Evolutionary conservation across 192 early-diverging fungal species (phyloP).

Genomic region (Piromyces sp.): DNA sequence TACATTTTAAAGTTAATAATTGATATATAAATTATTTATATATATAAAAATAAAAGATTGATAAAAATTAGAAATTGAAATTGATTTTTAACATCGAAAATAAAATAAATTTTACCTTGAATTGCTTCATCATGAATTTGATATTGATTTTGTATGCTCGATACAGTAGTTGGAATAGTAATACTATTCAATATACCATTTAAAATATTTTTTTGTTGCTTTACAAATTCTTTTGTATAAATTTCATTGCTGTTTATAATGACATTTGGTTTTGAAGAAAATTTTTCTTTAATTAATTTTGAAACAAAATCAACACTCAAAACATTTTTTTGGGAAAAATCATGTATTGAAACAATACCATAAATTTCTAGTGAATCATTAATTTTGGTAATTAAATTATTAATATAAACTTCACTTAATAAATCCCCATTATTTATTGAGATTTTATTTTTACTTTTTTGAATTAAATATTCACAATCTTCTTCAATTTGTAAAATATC

Average conservation of each 20-base stretch:
- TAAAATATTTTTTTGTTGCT: not conserved
- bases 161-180: not conserved
- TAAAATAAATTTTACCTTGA: not conserved
- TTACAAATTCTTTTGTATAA: not conserved
- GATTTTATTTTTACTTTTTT: not conserved
- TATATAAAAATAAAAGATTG: too few species aligned
- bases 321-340: not conserved
- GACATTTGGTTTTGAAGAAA: not conserved
- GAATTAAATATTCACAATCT: not conserved
- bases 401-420: not conserved
- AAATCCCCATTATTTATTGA: not conserved
- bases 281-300: not conserved
- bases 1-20: too few species aligned
- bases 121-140: not conserved
- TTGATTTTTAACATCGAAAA: too few species aligned
- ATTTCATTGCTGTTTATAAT: not conserved
- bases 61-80: too few species aligned
- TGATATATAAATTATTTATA: too few species aligned
- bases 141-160: not conserved
- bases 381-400: not conserved
- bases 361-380: not conserved
- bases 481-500: not conserved
- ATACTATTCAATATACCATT: not conserved
- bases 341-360: not conserved
- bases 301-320: not conserved